phyloP scores from a whole-genome alignment of 2,329 filamentous ascomycete genomes.

The Beauveria medogensis region DNA sequence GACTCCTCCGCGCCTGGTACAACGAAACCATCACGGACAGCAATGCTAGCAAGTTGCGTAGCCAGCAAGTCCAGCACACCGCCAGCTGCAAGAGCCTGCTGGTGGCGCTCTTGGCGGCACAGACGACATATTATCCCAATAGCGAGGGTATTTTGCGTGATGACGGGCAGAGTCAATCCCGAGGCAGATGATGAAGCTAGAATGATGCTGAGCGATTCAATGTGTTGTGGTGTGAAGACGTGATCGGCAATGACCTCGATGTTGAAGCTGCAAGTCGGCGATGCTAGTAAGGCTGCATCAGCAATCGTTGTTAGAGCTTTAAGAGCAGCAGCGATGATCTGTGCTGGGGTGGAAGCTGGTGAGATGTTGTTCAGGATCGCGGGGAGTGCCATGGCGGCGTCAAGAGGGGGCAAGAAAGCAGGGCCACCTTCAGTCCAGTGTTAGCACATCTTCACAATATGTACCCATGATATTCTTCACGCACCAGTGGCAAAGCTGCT shows the following conservation, averaged over 20 bases:
- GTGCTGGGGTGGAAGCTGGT: constrained; percentile 52
- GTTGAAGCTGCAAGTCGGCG: constrained; percentile 40
- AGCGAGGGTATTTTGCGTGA: constrained; percentile 55
- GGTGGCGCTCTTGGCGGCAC: constrained; percentile 64
- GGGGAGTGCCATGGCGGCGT: constrained; percentile 58
- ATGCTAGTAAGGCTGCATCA: constrained; percentile 52
- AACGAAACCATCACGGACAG: constrained; percentile 61
- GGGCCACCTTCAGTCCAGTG: constrained; percentile 55
- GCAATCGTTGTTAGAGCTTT: constrained; percentile 65
- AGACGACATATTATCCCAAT: constrained; percentile 47
- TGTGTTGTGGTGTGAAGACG: constrained; percentile 55
- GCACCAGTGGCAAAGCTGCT: constrained; percentile 78
- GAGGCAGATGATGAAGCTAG: constrained; percentile 42
- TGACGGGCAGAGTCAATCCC: constrained; percentile 41
- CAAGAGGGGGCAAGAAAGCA: constrained; percentile 66
- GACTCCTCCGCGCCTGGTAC: constrained; percentile 53
- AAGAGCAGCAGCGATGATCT: constrained; percentile 65
- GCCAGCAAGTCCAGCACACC: constrained; percentile 75
- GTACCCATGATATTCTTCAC: constrained; percentile 14
- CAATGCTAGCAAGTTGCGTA: constrained; percentile 61
- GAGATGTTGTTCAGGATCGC: constrained; percentile 65
- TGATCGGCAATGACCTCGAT: constrained; percentile 48
- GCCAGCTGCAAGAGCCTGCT: constrained; percentile 59
- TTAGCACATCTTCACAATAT: neutral
- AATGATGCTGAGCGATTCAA: constrained; percentile 57